Evolutionary conservation across 768 basidiomycete genomes (phyloP).

Genomic region (Hydnum rufescens): DNA sequence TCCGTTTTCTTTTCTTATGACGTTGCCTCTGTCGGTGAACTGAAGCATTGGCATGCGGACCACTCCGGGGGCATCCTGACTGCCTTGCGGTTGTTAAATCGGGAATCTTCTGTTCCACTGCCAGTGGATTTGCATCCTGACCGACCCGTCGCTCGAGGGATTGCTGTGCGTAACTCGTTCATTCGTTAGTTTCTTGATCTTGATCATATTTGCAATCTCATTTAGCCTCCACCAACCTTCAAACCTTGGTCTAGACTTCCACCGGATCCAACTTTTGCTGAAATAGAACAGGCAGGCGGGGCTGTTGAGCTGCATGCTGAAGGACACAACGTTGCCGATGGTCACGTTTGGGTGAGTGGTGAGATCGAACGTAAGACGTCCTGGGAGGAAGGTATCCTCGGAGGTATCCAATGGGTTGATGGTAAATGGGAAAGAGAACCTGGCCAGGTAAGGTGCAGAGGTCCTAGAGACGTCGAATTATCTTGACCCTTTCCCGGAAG

Average conservation of each 20-base stretch:
- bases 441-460: not conserved
- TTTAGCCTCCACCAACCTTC: constrained; percentile 34
- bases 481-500: constrained; percentile 18
- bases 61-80: constrained; percentile 44
- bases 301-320: constrained; percentile 33
- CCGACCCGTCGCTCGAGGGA: constrained; percentile 53
- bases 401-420: constrained; percentile 41
- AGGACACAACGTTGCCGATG: constrained; percentile 45
- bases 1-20: not conserved
- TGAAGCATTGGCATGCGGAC: constrained; percentile 48
- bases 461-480: not conserved
- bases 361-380: constrained; percentile 52
- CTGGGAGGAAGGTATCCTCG: constrained; percentile 48
- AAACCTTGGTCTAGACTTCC: constrained; percentile 41
- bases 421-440: constrained; percentile 12
- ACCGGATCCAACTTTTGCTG: constrained; percentile 49
- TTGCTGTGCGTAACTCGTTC: constrained; percentile 21
- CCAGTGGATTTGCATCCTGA: constrained; percentile 58
- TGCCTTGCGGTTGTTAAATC: constrained; percentile 11
- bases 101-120: constrained; percentile 7
- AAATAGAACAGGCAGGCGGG: constrained; percentile 37
- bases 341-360: constrained; percentile 57
- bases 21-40: no score
- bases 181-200: not conserved
- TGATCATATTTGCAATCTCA: not conserved